Percentiles rank a stretch among this genome's conserved stretches.
Evolutionary conservation across 2,329 filamentous ascomycete species (phyloP).

Genomic region (Talaromyces sp.): DNA sequence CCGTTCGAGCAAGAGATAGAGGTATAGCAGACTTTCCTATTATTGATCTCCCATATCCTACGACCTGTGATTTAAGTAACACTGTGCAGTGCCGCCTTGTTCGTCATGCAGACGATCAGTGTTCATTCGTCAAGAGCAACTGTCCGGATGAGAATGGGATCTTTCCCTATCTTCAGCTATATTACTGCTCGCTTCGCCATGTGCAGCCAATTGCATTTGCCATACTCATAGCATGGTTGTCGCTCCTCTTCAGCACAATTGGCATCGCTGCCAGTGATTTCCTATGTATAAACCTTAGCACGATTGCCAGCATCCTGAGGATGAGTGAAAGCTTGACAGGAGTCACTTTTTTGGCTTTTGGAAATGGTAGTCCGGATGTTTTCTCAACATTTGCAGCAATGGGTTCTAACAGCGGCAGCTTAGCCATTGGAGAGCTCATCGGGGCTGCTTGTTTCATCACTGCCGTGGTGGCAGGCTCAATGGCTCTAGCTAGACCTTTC

Average conservation of each 20-base stretch:
- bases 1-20: constrained; percentile 5
- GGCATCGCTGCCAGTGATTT: constrained; percentile 98
- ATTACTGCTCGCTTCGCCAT: constrained; percentile 72
- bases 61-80: background rate
- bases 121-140: constrained; percentile 74
- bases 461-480: constrained; percentile 90
- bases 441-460: constrained; percentile 95
- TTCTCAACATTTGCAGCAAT: constrained; percentile 99
- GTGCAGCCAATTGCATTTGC: constrained; percentile 72
- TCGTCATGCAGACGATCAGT: constrained; percentile 72
- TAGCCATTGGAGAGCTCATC: constrained; percentile 91
- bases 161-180: constrained; percentile 79
- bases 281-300: constrained; percentile 94
- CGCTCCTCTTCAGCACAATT: constrained; percentile 88
- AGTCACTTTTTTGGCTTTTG: constrained; percentile 93
- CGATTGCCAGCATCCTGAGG: constrained; percentile 79
- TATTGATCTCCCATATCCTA: background rate
- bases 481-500: constrained; percentile 95
- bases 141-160: constrained; percentile 86
- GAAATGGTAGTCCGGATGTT: constrained; percentile 95
- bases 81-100: constrained; percentile 66
- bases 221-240: constrained; percentile 76
- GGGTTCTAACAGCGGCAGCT: constrained; percentile 92
- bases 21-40: background rate
- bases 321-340: constrained; percentile 95